phyloP scores from a whole-genome alignment of 1,284 basidiomycete genomes.

The Boletus sp. region DNA sequence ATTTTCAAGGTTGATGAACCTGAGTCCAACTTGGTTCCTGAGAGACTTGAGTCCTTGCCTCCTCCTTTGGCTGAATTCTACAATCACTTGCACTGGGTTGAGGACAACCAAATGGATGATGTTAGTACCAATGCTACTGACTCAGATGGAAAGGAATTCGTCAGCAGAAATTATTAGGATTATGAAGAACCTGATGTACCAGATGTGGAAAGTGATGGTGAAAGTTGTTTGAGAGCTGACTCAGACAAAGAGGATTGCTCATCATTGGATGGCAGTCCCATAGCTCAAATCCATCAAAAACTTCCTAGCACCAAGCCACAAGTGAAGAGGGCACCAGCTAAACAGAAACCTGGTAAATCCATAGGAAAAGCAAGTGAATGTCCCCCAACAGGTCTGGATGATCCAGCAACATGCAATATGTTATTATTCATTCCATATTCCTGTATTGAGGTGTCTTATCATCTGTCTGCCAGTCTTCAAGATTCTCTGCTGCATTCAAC shows the following conservation, averaged over 20 bases:
- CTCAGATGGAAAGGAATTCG: neutral
- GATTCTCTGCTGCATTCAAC: neutral
- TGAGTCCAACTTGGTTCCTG: neutral
- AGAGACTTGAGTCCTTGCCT: neutral
- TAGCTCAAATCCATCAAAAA: neutral
- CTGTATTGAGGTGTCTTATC: neutral
- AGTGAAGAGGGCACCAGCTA: neutral
- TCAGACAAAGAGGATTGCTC: neutral
- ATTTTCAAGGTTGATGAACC: neutral
- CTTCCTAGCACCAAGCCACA: neutral
- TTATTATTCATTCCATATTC: neutral
- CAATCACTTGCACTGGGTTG: neutral
- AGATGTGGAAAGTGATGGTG: neutral
- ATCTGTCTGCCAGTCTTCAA: neutral
- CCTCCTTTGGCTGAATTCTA: neutral
- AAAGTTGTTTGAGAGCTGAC: neutral
- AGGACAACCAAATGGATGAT: neutral
- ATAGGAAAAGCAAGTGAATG: neutral
- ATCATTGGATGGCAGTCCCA: neutral
- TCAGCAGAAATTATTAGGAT: neutral
- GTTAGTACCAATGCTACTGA: neutral
- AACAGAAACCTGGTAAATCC: neutral
- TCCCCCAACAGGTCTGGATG: neutral
- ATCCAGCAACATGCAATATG: neutral
- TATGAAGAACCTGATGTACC: neutral